phyloP scores from a whole-genome alignment of 192 early-diverging fungal species.

The Helicostylum pulchrum region DNA sequence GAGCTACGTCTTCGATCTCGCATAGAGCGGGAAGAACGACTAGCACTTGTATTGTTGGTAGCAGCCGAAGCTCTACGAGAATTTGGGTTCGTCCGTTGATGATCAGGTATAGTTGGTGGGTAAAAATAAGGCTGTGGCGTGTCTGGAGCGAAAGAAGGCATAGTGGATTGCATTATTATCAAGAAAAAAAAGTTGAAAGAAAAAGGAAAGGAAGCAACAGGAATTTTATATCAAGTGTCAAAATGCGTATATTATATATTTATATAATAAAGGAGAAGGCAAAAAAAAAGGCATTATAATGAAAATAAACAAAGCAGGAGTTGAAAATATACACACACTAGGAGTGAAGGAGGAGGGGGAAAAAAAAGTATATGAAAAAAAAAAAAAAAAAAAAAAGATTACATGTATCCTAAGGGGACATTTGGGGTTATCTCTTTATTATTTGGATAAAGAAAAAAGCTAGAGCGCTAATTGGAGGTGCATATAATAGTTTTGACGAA shows the following conservation, averaged over 20 bases:
- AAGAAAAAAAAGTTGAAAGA: slow-evolving; percentile 8
- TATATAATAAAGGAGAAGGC: too few species aligned
- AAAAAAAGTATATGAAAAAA: too few species aligned
- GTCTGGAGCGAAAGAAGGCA: slow-evolving; percentile 8
- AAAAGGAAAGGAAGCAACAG: slow-evolving; percentile 4
- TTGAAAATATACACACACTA: too few species aligned
- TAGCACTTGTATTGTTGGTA: slow-evolving; percentile 1
- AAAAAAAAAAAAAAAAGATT: too few species aligned
- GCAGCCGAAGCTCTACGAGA: slow-evolving; percentile 20
- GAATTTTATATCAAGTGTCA: slow-evolving; percentile 2
- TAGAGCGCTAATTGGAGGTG: too few species aligned
- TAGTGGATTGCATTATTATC: slow-evolving; percentile 14
- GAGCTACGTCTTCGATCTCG: slow-evolving; percentile 26
- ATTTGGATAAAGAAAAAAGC: too few species aligned
- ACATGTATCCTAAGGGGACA: too few species aligned
- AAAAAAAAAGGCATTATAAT: too few species aligned
- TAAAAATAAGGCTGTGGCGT: slow-evolving; percentile 11
- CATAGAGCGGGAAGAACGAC: slow-evolving; percentile 18
- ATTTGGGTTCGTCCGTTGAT: neutral
- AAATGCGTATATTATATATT: neutral
- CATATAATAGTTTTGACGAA: too few species aligned
- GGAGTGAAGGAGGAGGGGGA: too few species aligned
- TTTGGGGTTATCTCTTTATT: too few species aligned
- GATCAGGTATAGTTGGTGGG: slow-evolving; percentile 11
- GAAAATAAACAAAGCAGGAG: too few species aligned